These are phyloP conservation scores for Candida vartiovaarae DNA, from an alignment of 805 yeast species.

Conservation along the genomic window DNA sequence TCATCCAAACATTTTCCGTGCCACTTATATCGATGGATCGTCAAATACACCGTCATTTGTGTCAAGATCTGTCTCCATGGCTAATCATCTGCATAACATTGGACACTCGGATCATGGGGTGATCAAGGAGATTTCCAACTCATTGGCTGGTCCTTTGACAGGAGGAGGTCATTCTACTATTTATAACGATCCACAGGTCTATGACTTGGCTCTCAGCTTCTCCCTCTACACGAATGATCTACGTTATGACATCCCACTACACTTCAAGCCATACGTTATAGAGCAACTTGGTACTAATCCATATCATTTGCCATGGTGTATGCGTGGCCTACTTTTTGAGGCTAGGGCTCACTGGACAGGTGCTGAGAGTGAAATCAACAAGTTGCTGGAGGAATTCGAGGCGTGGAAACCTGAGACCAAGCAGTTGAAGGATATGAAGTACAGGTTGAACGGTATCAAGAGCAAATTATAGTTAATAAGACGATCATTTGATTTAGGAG, in stretches of 20 bases:
- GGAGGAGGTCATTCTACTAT: slow-evolving; percentile 94
- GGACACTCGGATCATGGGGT: slow-evolving; percentile 86
- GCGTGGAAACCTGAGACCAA: slow-evolving; percentile 85
- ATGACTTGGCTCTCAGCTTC: slow-evolving; percentile 69
- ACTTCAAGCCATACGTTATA: slow-evolving; percentile 42
- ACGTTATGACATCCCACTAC: slow-evolving; percentile 32
- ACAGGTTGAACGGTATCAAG: slow-evolving; percentile 55
- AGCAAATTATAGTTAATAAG: slow-evolving; percentile 15
- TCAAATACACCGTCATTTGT: slow-evolving; percentile 78
- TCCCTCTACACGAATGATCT: slow-evolving; percentile 68
- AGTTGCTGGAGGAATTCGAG: slow-evolving; percentile 65
- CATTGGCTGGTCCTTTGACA: slow-evolving; percentile 83
- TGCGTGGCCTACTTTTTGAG: slow-evolving; percentile 74
- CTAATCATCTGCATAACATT: slow-evolving; percentile 64
- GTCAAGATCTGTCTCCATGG: slow-evolving; percentile 61
- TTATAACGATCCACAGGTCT: slow-evolving; percentile 79
- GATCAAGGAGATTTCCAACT: slow-evolving; percentile 70
- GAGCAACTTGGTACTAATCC: slow-evolving; percentile 73
- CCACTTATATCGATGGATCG: slow-evolving; percentile 81
- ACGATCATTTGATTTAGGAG: too few species aligned
- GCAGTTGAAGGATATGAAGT: slow-evolving; percentile 75
- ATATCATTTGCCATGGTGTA: slow-evolving; percentile 86
- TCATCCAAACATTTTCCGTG: slow-evolving; percentile 87
- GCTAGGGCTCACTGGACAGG: slow-evolving; percentile 40
- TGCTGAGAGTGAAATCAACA: slow-evolving; percentile 51